phyloP scores from a whole-genome alignment of 495 filamentous ascomycete genomes.

The Xylaria bambusicola region DNA sequence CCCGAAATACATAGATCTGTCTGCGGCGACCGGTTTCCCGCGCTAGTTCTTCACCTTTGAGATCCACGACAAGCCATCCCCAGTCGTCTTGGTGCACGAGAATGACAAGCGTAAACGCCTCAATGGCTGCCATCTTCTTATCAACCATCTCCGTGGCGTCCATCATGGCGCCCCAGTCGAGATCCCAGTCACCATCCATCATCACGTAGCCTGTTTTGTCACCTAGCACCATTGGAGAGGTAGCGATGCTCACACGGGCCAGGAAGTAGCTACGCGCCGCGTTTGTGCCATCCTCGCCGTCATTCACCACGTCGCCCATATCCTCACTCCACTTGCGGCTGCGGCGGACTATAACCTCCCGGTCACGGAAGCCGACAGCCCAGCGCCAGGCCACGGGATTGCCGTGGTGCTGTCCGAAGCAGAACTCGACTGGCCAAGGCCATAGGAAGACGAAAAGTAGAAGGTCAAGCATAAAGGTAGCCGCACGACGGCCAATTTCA shows the following conservation, averaged over 20 bases:
- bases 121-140: constrained; percentile 53
- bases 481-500: constrained; percentile 54
- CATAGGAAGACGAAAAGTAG: constrained; percentile 66
- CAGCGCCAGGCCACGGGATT: constrained; percentile 70
- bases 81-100: constrained; percentile 63
- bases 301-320: constrained; percentile 43
- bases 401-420: constrained; percentile 49
- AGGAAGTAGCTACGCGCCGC: constrained; percentile 34
- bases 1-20: constrained; percentile 70
- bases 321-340: constrained; percentile 61
- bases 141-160: constrained; percentile 65
- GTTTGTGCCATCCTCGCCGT: constrained; percentile 32
- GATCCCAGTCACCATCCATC: constrained; percentile 76
- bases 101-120: constrained; percentile 65
- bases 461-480: constrained; percentile 70
- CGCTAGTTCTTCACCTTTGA: constrained; percentile 51
- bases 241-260: constrained; percentile 48
- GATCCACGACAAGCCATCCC: constrained; percentile 66
- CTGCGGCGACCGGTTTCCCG: constrained; percentile 57
- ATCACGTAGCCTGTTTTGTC: constrained; percentile 78
- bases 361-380: constrained; percentile 65
- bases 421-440: constrained; percentile 76
- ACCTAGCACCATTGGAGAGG: constrained; percentile 60
- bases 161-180: constrained; percentile 78
- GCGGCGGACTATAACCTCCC: constrained; percentile 74